Conservation (phyloP, 441 rosid species). For the Adansonia madagascariensis region DNA sequence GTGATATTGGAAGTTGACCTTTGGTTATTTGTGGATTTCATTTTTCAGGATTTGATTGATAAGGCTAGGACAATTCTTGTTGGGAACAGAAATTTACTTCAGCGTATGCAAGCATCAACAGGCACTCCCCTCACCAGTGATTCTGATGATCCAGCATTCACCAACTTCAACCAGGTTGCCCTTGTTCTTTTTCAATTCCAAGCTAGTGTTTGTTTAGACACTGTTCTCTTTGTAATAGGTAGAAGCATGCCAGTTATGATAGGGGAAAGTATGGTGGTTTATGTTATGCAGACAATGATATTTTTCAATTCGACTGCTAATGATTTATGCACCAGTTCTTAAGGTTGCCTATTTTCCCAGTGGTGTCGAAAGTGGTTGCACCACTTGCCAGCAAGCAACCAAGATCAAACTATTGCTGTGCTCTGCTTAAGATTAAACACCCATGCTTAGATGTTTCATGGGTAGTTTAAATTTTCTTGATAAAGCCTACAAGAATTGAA, state of each 20-base stretch:
- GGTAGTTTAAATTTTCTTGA: slow-evolving; percentile 32
- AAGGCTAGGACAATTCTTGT: slow-evolving; percentile 71
- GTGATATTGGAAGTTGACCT: slow-evolving; percentile 8
- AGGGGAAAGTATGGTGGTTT: not conserved
- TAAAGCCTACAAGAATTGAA: slow-evolving; percentile 26
- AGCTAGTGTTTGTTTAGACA: not conserved
- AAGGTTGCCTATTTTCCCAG: slow-evolving; percentile 57
- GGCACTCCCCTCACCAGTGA: slow-evolving; percentile 47
- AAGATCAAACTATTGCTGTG: slow-evolving; percentile 31
- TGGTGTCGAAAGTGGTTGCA: slow-evolving; percentile 44
- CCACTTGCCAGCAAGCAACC: slow-evolving; percentile 69
- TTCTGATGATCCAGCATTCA: slow-evolving; percentile 61
- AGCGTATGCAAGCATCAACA: slow-evolving; percentile 62
- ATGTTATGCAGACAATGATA: not conserved
- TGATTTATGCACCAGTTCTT: not conserved
- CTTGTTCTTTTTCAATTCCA: not conserved
- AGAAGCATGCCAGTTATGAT: not conserved
- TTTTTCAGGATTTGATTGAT: slow-evolving; percentile 80
- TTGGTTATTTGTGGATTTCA: slow-evolving; percentile 20
- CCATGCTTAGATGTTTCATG: slow-evolving; percentile 30
- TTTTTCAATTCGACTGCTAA: not conserved
- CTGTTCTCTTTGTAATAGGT: not conserved
- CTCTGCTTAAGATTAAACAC: slow-evolving; percentile 30
- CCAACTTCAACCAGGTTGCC: slow-evolving; percentile 74
- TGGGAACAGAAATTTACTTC: slow-evolving; percentile 64